Evolutionary conservation across 305 asterid genomes (phyloP).

Genomic region (Euphrasia arctica): DNA sequence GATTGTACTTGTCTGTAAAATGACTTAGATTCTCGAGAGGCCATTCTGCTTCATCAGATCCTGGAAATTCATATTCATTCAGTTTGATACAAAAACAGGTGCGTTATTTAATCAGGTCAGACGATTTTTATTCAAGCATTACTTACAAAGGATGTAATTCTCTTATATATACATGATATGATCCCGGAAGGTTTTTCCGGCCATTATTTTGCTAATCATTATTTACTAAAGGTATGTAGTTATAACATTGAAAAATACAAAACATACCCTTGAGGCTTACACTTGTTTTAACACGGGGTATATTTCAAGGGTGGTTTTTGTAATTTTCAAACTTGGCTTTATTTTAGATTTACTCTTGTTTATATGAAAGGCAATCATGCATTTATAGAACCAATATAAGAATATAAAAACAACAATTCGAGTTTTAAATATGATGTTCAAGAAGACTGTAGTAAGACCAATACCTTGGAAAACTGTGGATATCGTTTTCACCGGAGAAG

Average conservation of each 20-base stretch:
- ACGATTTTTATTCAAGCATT: slow-evolving; percentile 16
- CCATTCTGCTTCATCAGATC: slow-evolving; percentile 55
- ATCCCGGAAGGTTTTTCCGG: background rate
- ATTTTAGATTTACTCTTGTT: no score
- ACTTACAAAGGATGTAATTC: background rate
- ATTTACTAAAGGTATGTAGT: background rate
- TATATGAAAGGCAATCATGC: background rate
- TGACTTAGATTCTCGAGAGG: slow-evolving; percentile 35
- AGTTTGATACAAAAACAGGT: slow-evolving; percentile 23
- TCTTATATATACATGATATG: background rate
- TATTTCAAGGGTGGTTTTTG: no score
- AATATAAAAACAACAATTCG: background rate
- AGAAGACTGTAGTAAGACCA: slow-evolving; percentile 6
- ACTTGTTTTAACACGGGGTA: background rate
- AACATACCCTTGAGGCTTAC: background rate
- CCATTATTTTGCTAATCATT: background rate
- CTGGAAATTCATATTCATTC: slow-evolving; percentile 37
- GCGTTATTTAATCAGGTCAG: slow-evolving; percentile 26
- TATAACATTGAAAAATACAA: background rate
- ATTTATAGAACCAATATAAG: background rate
- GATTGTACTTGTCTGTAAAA: slow-evolving; percentile 28
- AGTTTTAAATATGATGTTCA: slow-evolving; percentile 19
- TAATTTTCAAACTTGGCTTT: no score
- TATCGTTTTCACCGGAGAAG: slow-evolving; percentile 75
- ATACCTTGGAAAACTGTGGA: slow-evolving; percentile 71